Evolutionary conservation across 441 rosid species (phyloP).

Genomic region (Capsella rubella): DNA sequence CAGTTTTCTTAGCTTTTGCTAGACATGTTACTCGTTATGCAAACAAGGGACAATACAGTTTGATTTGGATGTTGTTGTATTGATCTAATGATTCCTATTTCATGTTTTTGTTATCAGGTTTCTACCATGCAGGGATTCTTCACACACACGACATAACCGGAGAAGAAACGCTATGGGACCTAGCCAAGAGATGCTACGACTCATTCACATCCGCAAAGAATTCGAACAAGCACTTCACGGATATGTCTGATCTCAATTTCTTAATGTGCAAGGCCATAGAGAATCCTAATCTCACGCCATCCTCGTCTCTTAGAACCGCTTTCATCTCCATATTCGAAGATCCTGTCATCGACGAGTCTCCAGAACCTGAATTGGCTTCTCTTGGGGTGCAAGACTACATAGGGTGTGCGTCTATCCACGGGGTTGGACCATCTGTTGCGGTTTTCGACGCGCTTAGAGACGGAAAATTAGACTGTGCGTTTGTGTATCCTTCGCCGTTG

Average conservation of each 20-base stretch:
- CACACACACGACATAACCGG: constrained; percentile 71
- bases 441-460: constrained; percentile 77
- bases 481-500: constrained; percentile 83
- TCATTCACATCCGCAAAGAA: constrained; percentile 61
- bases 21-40: neutral
- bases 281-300: constrained; percentile 76
- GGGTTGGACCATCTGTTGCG: constrained; percentile 77
- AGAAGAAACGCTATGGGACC: constrained; percentile 70
- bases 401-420: constrained; percentile 82
- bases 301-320: constrained; percentile 71
- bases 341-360: constrained; percentile 52
- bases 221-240: constrained; percentile 76
- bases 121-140: constrained; percentile 79
- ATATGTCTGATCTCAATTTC: constrained; percentile 84
- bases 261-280: constrained; percentile 89
- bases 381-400: constrained; percentile 66
- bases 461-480: constrained; percentile 67
- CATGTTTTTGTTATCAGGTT: constrained; percentile 50
- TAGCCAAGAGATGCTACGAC: constrained; percentile 63
- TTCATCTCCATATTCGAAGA: constrained; percentile 83
- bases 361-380: constrained; percentile 34
- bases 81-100: neutral
- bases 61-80: neutral
- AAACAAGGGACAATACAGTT: neutral
- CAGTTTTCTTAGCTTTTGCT: neutral